A percentile compares a stretch with the other conserved stretches of the same genome.
Conservation (phyloP, 805 yeast genomes). For the Saccharomycopsis fibuligera region DNA sequence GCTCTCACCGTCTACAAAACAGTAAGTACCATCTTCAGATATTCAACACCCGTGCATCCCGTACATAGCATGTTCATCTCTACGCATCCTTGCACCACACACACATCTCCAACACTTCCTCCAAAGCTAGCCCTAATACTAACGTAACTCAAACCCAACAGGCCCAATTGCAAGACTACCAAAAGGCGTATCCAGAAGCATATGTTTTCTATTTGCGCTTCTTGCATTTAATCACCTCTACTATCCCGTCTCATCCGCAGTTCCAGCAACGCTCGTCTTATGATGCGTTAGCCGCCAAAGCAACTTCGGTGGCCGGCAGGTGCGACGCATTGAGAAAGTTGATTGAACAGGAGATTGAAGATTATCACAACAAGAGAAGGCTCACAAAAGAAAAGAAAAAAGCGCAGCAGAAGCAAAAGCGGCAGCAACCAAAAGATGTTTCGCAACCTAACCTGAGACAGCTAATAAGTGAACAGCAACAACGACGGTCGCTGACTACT, state of each 20-base stretch:
- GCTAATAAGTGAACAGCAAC: too few relatives aligned
- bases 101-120: too few relatives aligned
- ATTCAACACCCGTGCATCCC: too few relatives aligned
- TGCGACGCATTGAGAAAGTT: background rate
- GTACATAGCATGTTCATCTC: too few relatives aligned
- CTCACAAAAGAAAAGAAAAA: too few relatives aligned
- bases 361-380: conserved; percentile 22
- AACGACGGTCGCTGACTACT: background rate
- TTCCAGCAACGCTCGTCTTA: conserved; percentile 20
- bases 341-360: conserved; percentile 14
- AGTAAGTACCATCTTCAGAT: conserved; percentile 2
- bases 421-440: background rate
- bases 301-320: background rate
- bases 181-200: conserved; percentile 30
- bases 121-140: too few relatives aligned
- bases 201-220: conserved; percentile 32
- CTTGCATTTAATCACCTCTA: conserved; percentile 31
- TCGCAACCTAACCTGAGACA: too few relatives aligned
- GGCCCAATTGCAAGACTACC: conserved; percentile 29
- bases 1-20: conserved; percentile 15
- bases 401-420: background rate
- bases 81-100: too few relatives aligned
- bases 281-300: background rate
- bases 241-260: conserved; percentile 30
- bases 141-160: too few relatives aligned